Conservation (phyloP, 169 alveolate genomes). For the Plasmodium vivax region DNA sequence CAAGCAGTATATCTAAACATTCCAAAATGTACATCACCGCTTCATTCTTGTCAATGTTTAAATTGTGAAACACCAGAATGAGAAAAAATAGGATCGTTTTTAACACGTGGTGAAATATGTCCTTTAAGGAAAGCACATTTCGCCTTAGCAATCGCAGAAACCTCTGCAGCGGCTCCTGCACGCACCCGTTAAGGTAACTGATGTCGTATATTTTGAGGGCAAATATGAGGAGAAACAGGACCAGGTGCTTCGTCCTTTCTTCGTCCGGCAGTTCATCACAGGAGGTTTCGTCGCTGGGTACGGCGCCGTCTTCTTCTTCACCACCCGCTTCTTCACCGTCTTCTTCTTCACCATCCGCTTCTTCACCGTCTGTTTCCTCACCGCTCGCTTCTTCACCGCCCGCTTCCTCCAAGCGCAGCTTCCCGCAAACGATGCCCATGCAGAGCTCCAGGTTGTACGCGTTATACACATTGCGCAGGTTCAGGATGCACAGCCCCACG, state of each 20-base stretch:
- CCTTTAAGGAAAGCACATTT: not conserved
- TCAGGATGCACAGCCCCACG: constrained; percentile 39
- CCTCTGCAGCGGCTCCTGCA: constrained; percentile 9
- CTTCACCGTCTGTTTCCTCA: not conserved
- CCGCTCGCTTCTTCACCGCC: not conserved
- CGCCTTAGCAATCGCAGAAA: constrained; percentile 19
- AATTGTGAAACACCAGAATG: constrained; percentile 34
- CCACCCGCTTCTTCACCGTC: not conserved
- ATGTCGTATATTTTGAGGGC: constrained; percentile 65
- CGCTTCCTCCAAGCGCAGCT: not conserved
- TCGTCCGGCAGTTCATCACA: not conserved
- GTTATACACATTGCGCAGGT: constrained; percentile 58
- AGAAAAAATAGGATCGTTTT: constrained; percentile 61
- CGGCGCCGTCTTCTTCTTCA: not conserved
- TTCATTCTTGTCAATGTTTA: constrained; percentile 57
- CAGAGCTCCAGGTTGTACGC: constrained; percentile 53
- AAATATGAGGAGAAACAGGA: constrained; percentile 33
- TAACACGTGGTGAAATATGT: constrained; percentile 28
- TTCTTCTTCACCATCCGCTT: not conserved
- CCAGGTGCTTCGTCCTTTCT: not conserved
- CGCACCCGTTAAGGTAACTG: constrained; percentile 69
- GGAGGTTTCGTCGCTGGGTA: not conserved
- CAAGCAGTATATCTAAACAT: constrained; percentile 43
- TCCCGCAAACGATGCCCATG: constrained; percentile 20
- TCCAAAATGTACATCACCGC: constrained; percentile 48